Base-by-base conservation (phyloP, 345 rosid species). In the Salix udensis region DNA sequence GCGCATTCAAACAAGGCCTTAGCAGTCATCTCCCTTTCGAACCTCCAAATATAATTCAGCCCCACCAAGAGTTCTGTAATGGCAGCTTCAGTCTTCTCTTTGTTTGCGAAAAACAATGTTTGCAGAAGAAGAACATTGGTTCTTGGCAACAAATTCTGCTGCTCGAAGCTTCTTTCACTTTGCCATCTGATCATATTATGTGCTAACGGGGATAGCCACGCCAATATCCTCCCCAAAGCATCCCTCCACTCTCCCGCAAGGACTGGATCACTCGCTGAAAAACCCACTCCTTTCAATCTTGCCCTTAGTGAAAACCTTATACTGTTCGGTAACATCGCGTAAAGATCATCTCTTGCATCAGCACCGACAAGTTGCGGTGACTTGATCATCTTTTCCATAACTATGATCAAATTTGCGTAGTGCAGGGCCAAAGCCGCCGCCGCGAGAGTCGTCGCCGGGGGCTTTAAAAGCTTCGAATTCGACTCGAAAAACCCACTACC, bases 101-200 rank as follows among this genome's bases (percentile, higher is more conserved):
- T 91, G 74, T 94, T 90, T 0, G 99, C 97, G 28, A 92, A 94
- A 76, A 83, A 79, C 46, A 94, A 80, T 2, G 99, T 96, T 77
- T 96, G 94, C 83, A 94, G 81, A 46, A 96, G 86, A 77, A 94
- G 88, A 79, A 90, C 94, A 67, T 83, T 86, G 2, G 85, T 88
- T 72, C 74, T 88, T 4, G 87, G 72, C 10, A 78, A 78, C 78
- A 85, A 53, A 76, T 86, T 87, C 72, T 88, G 91, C 83, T 88
- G 98, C 86, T 91, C 98, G 46, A 92, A 91, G 88, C 97, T 96
- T 83, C 99, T 89, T 76, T 92, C 99, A 28, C 89, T 90, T 72
- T 96, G 99, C 98, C 99, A 96, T 84, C 87, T 92, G 16, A 96
- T 94, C 99, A 91, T 96, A 65, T 94, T 94, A 74, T 96, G 98